Base-by-base conservation (phyloP, 805 yeast species). In the Ogataea wickerhamii region DNA sequence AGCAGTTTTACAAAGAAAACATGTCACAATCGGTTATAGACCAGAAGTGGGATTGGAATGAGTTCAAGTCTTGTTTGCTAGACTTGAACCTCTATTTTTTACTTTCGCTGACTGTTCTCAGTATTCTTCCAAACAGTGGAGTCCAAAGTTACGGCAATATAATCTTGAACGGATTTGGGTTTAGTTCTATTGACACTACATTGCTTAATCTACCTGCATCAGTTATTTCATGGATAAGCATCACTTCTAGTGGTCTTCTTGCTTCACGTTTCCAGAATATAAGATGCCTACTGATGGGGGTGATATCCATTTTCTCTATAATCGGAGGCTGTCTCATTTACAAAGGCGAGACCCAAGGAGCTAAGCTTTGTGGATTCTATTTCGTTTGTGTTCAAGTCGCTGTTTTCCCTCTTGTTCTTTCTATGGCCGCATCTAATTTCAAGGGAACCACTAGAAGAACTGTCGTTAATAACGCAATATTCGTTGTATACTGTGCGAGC, bases 381-480 rank as follows among this genome's bases (percentile, higher is more conserved):
- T 44, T 58, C 26, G 43, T 56, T 28, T 40, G 45, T 12, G 45
- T 50, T 25, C 56, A 55, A 20, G 60, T 61, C 8, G 56, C 53
- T 12, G 53, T 55, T 19, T 49, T 56, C 49, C 53, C 55, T 18
- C 43, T 53, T 20, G 36, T 44, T 24, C 45, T 56, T 17, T 53
- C 59, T 2, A 41, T 49, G 41, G 51, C 49, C 19, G 49, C 61
- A 5, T 51, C 61, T 14, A 56, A 82, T 56, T 69, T 77, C 25
- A 76, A 84, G 2, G 89, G 89, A 2, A 72, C 74, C 38, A 80
- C 87, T 10, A 83, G 80, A 56, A 76, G 80, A 52, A 62, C 76
- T 45, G 64, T 73, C 8, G 71, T 76, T 16, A 73, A 74, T 36
- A 78, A 79, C 10, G 57, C 75, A 24, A 69, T 73, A 28, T 67